Percentiles rank a stretch among this genome's conserved stretches.
Evolutionary conservation across 768 basidiomycete genomes (phyloP).

Genomic region (Mycena epipterygia): DNA sequence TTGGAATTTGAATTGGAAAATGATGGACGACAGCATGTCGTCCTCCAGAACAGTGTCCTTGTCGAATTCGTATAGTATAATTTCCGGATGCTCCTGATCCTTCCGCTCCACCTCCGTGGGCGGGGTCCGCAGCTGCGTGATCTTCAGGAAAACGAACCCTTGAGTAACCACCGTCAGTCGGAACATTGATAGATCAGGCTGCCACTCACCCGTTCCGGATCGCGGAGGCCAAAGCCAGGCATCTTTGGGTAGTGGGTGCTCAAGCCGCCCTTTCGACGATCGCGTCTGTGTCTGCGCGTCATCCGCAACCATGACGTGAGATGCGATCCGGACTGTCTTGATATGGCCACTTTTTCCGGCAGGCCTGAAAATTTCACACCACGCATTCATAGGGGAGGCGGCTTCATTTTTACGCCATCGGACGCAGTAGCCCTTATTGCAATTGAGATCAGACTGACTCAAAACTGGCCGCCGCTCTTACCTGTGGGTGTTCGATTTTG

Average conservation of each 20-base stretch:
- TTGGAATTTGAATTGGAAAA: not conserved
- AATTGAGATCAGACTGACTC: too few relatives aligned
- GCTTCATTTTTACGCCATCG: not conserved
- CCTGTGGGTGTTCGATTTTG: not conserved
- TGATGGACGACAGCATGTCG: not conserved
- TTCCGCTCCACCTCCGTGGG: not conserved
- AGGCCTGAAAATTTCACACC: conserved; percentile 10
- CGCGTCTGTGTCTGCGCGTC: not conserved
- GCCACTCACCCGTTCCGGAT: not conserved
- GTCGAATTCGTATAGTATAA: not conserved
- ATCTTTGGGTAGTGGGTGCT: not conserved
- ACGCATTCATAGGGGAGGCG: not conserved
- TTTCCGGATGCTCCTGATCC: not conserved
- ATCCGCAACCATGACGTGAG: not conserved
- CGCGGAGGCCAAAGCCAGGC: conserved; percentile 8
- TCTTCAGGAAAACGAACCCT: conserved; percentile 9
- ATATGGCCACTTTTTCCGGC: not conserved
- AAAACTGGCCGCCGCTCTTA: not conserved
- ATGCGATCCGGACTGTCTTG: not conserved
- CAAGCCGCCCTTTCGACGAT: not conserved
- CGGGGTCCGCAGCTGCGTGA: not conserved
- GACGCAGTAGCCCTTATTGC: not conserved
- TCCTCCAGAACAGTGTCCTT: not conserved
- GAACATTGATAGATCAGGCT: not conserved
- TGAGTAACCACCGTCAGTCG: not conserved